Percentiles rank a stretch among this genome's conserved stretches.
Evolutionary conservation across 2,329 filamentous ascomycete species (phyloP).

Genomic region (Akanthomyces uredinophilus): DNA sequence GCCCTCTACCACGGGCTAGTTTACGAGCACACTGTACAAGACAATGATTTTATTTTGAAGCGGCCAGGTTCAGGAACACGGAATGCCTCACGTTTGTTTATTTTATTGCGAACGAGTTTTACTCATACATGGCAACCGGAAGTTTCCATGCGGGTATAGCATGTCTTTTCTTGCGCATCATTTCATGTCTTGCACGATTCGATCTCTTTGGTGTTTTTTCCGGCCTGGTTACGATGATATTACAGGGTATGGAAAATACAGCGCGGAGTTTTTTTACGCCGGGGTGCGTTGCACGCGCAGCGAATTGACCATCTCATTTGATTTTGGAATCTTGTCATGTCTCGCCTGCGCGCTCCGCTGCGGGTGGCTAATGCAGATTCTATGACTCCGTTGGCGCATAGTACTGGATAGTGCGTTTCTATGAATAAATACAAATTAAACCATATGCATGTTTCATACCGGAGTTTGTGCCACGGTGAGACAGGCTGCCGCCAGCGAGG

Average conservation of each 20-base stretch:
- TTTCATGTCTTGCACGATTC: background rate
- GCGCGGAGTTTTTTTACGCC: background rate
- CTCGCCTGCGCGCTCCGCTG: slow-evolving; percentile 19
- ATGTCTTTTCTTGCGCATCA: background rate
- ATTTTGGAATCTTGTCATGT: background rate
- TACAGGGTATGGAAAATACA: background rate
- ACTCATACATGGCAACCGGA: background rate
- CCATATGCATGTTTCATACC: background rate
- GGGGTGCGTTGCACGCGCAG: background rate
- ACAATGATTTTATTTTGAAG: background rate
- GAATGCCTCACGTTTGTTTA: background rate
- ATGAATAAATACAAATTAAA: background rate
- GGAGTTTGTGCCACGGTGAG: background rate
- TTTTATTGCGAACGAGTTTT: background rate
- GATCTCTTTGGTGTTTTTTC: background rate
- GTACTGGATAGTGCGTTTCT: background rate
- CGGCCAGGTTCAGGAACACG: background rate
- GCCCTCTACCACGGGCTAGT: background rate
- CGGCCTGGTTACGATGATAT: background rate
- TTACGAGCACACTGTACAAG: background rate
- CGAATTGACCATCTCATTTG: background rate
- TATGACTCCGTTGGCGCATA: background rate
- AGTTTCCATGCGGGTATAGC: too few species aligned
- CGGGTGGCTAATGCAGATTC: background rate
- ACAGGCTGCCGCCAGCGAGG: too few species aligned